Base-by-base conservation (phyloP, 2,329 filamentous ascomycete species). In the Ophiocordyceps australis region DNA sequence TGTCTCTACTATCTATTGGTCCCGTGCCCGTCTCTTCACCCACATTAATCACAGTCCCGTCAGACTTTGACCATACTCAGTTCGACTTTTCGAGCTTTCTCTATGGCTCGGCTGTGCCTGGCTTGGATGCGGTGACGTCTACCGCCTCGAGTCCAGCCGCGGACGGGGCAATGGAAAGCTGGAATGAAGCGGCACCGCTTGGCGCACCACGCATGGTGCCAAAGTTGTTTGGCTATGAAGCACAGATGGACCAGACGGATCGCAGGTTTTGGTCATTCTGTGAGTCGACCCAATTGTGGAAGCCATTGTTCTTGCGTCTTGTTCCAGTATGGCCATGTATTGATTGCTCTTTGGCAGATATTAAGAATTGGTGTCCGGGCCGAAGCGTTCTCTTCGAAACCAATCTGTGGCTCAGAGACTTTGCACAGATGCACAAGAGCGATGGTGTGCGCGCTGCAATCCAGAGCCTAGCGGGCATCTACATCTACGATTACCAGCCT, bases 401-500 rank as follows among this genome's bases (percentile, higher is more conserved):
- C 13, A 55, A 55, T 29, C 37, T 51, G 2, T 55, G 52, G 52
- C 33, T 54, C 11, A 42, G 40, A 8, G 49, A 55, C 22, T 50
- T 55, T 24, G 49, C 48, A 5, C 38, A 42, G n/a, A 51, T 54
- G 47, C 45, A 49, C 14, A 38, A 44, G 14, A 42, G 40, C 15
- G 30, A 36, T 10, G 49, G 49, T 13, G 46, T 55, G 7, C 35
- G 40, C 4, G 37, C 42, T 15, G 52, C 52, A 5, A 52, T 55
- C n/a, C 46, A 52, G 22, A 50, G 50, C 14, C 38, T 55, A 3
- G 49, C 50, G 3, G 50, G 50, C 2, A 45, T 53, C 2, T 55
- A 55, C 17, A 47, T 55, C 5, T 51, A 53, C 28, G 52, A 55
- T 28, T 55, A 54, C 18, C 29, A 45, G 11, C 50, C 49, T 1